Base-by-base conservation (phyloP, 2,329 filamentous ascomycete genomes). In the Sporothrix euskadiensis region DNA sequence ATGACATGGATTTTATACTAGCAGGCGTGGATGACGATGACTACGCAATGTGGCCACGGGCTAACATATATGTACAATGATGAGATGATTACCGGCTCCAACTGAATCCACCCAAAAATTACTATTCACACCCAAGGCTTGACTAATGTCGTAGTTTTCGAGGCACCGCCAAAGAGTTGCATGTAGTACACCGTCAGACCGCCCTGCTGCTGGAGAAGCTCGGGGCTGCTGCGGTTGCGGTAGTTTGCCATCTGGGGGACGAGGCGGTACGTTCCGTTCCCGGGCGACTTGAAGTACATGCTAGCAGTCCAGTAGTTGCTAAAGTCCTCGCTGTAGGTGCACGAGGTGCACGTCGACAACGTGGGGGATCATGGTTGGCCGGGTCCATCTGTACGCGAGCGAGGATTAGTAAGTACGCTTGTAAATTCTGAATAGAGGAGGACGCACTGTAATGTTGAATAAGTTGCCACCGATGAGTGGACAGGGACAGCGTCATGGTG, bases 141-240 rank as follows among this genome's bases (percentile, higher is more conserved):
- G 26, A 26, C 26, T 26, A 26, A 84, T 5, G 82, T 82, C 26
- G 81, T 84, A 12, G 83, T 74, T 73, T 79, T 76, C 75, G 77
- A 76, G 3, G 78, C 77, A 63, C 68, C 68, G 30, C 57, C 35
- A 44, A 73, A 73, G 2, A 57, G 66, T 44, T 71, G 68, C 71
- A 78, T 79, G 71, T 82, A 82, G 75, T 82, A 82, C 4, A 82
- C 78, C 3, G 79, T 81, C 77, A 78, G 78, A 22, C 81, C 80
- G 52, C 80, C 81, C 35, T 66, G 16, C 16, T 73, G 61, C 71
- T 73, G 66, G 22, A 70, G 49, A 8, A 77, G 78, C 6, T 77
- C 75, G 1, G 56, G 26, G 71, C 79, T 78, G 70, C 61, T 61
- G 63, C 72, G 69, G 70, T 68, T 54, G 69, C 74, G 72, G 49